Evolutionary conservation across 176 grass and related monocot genomes (phyloP).

Genomic region (Paspalum notatum): DNA sequence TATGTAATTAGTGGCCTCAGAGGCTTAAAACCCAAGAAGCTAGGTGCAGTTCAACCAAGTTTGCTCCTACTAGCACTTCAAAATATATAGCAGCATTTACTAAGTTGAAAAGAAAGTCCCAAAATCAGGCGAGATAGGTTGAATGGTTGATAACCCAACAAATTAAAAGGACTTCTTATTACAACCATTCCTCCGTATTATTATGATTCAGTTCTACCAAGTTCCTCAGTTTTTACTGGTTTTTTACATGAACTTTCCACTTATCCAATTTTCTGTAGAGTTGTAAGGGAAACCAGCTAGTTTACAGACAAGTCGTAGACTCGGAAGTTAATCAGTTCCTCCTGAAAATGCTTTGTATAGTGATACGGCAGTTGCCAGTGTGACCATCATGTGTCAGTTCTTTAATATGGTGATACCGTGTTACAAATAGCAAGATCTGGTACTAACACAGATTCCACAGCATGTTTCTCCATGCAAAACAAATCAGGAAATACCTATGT

Average conservation of each 20-base stretch:
- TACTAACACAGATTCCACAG: slow-evolving; percentile 25
- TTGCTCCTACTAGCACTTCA: slow-evolving; percentile 10
- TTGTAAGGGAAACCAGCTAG: background rate
- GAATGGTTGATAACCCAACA: background rate
- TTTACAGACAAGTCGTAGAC: background rate
- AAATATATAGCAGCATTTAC: background rate
- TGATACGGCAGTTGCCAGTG: slow-evolving; percentile 1
- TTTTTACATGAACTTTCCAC: slow-evolving; percentile 2
- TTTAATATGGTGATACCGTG: background rate
- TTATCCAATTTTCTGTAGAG: background rate
- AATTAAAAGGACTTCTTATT: background rate
- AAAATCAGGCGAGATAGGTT: background rate
- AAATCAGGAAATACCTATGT: slow-evolving; percentile 62
- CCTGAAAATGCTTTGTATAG: background rate
- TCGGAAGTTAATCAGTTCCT: slow-evolving; percentile 18
- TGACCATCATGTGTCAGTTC: slow-evolving; percentile 13
- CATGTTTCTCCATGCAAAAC: slow-evolving; percentile 38
- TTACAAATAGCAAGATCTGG: background rate
- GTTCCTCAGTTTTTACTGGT: slow-evolving; percentile 5
- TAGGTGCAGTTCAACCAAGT: slow-evolving; percentile 23
- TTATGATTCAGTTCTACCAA: slow-evolving; percentile 19
- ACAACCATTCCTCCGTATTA: background rate
- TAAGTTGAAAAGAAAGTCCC: slow-evolving; percentile 17
- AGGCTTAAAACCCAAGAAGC: slow-evolving; percentile 26
- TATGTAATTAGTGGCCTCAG: background rate